Evolutionary conservation across 2,329 filamentous ascomycete species (phyloP).

Genomic region (Westerdykella aurantiaca): DNA sequence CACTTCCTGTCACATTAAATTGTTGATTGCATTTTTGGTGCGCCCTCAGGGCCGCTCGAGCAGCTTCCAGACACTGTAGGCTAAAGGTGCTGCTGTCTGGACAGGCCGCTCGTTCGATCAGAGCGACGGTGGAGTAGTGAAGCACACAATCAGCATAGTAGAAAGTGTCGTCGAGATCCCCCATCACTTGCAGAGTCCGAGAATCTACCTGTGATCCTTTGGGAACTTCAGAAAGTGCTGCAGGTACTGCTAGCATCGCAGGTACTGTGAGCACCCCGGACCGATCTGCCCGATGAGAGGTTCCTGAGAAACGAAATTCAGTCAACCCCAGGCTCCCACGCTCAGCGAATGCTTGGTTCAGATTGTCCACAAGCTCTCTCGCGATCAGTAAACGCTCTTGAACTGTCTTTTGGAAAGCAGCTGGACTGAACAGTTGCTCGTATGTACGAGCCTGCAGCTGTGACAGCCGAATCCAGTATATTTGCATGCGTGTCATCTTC

Average conservation of each 20-base stretch:
- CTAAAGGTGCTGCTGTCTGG: conserved; percentile 29
- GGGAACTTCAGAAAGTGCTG: not conserved
- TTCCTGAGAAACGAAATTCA: no score
- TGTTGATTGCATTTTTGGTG: conserved; percentile 25
- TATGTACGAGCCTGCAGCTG: conserved; percentile 33
- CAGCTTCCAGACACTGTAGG: conserved; percentile 27
- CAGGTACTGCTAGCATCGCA: no score
- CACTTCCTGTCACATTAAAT: conserved; percentile 28
- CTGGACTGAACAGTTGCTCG: conserved; percentile 35
- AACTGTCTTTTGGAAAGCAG: conserved; percentile 22
- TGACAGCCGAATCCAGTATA: conserved; percentile 33
- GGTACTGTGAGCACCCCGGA: no score
- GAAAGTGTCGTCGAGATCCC: conserved; percentile 24
- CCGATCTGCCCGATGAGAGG: no score
- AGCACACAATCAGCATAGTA: conserved; percentile 28
- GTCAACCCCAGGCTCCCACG: conserved; percentile 8
- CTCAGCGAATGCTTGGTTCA: conserved; percentile 27
- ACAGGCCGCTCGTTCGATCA: conserved; percentile 30
- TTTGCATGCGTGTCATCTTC: conserved; percentile 16
- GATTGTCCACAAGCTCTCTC: conserved; percentile 18
- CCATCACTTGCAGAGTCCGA: not conserved
- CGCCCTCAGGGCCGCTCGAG: conserved; percentile 26
- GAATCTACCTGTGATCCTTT: not conserved
- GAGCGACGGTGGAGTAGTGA: conserved; percentile 28
- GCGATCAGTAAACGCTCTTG: conserved; percentile 25